Base-by-base conservation (phyloP, 768 basidiomycete species). In the Hericium coralloides region DNA sequence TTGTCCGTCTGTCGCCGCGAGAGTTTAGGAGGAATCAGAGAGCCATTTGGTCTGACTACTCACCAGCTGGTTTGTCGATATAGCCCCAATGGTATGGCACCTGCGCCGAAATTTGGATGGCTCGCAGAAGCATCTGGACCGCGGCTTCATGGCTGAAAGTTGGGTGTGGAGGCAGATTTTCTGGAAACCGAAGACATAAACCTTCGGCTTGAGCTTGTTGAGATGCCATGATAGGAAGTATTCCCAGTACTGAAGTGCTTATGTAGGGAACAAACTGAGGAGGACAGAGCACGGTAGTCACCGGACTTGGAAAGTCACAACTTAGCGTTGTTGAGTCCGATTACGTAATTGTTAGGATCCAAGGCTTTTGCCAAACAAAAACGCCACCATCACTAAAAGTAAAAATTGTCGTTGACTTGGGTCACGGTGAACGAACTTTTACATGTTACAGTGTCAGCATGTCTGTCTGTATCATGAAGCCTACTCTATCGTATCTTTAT, bases 11-110 rank as follows among this genome's bases (percentile, higher is more conserved):
- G 55, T 9, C 43, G 49, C 39, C 18, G n/a, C 25, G 51, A 25
- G 52, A 9, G 18, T 52, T 31, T 47, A 14, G 23, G 17, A 9
- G 20, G 39, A 56, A 15, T 50, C 36, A 45, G 25, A 12, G 53
- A 36, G 38, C 50, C 36, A 25, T 14, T 22, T 49, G 37, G 17
- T 1, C 20, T 36, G 12, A 8, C 53, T 7, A 8, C 37, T 48
- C 55, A 88, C 89, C 89, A 63, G 71, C 63, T 36, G 89, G 89
- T 61, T 85, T 87, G 76, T 92, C 90, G 38, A 92, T 79, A 63
- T 81, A 92, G 2, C 79, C 73, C 84, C 88, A 90, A 6, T 72
- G 63, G 64, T 87, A 92, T 2, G 89, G 87, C 18, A 79, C 69
- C 15, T 68, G 79, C 47, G 75, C 74, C 3, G 89, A 79, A 55